Base-by-base conservation (phyloP, 495 filamentous ascomycete species). In the Thozetella sp. region DNA sequence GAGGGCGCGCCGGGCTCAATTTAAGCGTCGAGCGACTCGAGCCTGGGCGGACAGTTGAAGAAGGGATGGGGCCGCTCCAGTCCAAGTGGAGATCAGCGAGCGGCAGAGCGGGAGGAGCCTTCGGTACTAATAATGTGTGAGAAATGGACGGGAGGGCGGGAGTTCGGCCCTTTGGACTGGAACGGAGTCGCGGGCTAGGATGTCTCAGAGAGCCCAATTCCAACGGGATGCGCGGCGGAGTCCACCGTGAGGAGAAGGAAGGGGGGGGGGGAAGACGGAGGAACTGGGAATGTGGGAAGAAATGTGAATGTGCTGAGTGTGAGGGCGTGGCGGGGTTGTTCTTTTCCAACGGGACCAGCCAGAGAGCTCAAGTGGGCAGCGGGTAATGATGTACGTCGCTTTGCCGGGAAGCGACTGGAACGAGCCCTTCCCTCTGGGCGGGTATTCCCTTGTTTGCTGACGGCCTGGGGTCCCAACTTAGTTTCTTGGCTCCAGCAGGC, bases 401-500 rank as follows among this genome's bases (percentile, higher is more conserved):
- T 17, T 53, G 65, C 63, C 63, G 58, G 63, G 57, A 60, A 34
- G 61, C 30, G 59, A 66, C 63, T 63, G 63, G 67, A 63, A 59
- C 63, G 61, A 65, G 63, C 53, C 63, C 57, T 66, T 67, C 61
- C 57, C 56, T 58, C 54, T 56, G 59, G 55, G 67, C 67, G 70
- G 67, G 70, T 68, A 65, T 63, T 72, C 67, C 67, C 63, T 72
- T 68, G 56, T 61, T 65, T 54, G 56, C 65, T 67, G 61, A 62
- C 57, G 67, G 61, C 60, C 60, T 67, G 57, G 66, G 58, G 64
- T 61, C 63, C 52, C 51, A 61, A 57, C 55, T 67, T 67, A 69
- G 64, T 51, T n/a, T 62, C 53, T 66, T 48, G 43, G 43, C 43
- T n/a, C 43, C 43, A 48, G 43, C 43, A 48, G n/a, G 43, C n/a